These are phyloP conservation scores for Hypoxylon trugodes DNA, from an alignment of 495 filamentous ascomycete genomes.

Conservation along the genomic window DNA sequence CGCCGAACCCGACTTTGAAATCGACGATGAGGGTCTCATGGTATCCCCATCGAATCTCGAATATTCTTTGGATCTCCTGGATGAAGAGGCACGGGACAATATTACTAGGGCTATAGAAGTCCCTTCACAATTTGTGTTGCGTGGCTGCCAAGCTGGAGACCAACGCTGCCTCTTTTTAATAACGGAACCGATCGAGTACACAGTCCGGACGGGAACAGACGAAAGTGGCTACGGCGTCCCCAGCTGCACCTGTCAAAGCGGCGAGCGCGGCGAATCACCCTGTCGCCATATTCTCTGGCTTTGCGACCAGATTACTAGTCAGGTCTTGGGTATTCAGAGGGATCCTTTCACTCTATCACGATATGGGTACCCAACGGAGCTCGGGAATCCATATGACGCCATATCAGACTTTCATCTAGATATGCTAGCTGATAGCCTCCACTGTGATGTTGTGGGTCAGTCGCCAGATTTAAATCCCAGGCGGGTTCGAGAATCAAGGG, in stretches of 20 bases:
- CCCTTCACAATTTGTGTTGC: slow-evolving; percentile 52
- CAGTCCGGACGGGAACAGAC: slow-evolving; percentile 51
- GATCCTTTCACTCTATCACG: slow-evolving; percentile 46
- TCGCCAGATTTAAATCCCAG: slow-evolving; percentile 37
- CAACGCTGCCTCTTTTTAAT: slow-evolving; percentile 57
- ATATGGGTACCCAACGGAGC: slow-evolving; percentile 50
- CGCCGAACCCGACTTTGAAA: slow-evolving; percentile 41
- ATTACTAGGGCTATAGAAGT: slow-evolving; percentile 39
- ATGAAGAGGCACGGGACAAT: slow-evolving; percentile 33
- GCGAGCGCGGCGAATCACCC: slow-evolving; percentile 42
- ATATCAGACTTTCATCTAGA: slow-evolving; percentile 56
- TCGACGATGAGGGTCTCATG: slow-evolving; percentile 46
- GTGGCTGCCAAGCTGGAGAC: slow-evolving; percentile 51
- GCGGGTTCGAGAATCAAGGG: slow-evolving; percentile 52
- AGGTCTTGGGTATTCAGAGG: slow-evolving; percentile 47
- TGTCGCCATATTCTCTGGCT: slow-evolving; percentile 61
- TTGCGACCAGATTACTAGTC: slow-evolving; percentile 54
- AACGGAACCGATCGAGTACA: slow-evolving; percentile 56
- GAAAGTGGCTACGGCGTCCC: slow-evolving; percentile 49
- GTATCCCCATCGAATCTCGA: slow-evolving; percentile 49
- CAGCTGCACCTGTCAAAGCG: slow-evolving; percentile 52
- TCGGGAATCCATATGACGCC: slow-evolving; percentile 52
- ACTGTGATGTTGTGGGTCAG: slow-evolving; percentile 51
- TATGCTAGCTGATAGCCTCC: slow-evolving; percentile 54
- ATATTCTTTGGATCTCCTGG: slow-evolving; percentile 45